Base-by-base conservation (phyloP, 768 basidiomycete genomes). In the Saitozyma sp. region DNA sequence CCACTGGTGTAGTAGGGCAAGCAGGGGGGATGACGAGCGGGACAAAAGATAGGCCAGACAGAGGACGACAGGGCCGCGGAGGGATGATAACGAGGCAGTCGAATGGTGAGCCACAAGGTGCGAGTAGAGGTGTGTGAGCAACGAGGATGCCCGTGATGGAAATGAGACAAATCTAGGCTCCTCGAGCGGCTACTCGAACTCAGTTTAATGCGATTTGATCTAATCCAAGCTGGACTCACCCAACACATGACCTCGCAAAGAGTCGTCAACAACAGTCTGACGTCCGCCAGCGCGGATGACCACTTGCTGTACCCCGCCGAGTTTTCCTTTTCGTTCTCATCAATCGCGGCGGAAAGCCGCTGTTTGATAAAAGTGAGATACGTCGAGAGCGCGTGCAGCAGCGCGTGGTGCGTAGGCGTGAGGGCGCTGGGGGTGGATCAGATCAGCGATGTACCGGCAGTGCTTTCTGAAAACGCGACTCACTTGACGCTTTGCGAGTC, bases 331-430 rank as follows among this genome's bases (percentile, higher is more conserved):
- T 46, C 40, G 56, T 59, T 56, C 0, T 65, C 63, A 6, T 66
- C 56, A 0, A 72, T 55, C 17, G 60, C 66, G 6, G 42, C 19
- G 10, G 63, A 56, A 19, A 75, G 50, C 7, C 63, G 57, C n/a
- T 66, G 54, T 53, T 72, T 70, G 59, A 73, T 62, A 63, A 62
- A 69, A 0, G 69, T 64, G 10, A 73, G 49, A 49, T 67, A 69
- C 2, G 69, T 71, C 40, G 69, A 65, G 6, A 71, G 39, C 1
- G 63, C 69, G 49, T 76, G 69, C 19, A 76, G 54, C 0, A 76
- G 51, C 16, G 71, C 74, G 52, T 76, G 74, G 62, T 76, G 74
- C 7, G 74, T 76, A 0, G 71, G 65, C 0, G 74, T 76, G 9
- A 70, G 46, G 1, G 67, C 65, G 9, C 74, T 76, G 39, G 5